A percentile compares a stretch with the other conserved stretches of the same genome.
Conservation (phyloP, 768 basidiomycete species). For the Collybiopsis confluens region DNA sequence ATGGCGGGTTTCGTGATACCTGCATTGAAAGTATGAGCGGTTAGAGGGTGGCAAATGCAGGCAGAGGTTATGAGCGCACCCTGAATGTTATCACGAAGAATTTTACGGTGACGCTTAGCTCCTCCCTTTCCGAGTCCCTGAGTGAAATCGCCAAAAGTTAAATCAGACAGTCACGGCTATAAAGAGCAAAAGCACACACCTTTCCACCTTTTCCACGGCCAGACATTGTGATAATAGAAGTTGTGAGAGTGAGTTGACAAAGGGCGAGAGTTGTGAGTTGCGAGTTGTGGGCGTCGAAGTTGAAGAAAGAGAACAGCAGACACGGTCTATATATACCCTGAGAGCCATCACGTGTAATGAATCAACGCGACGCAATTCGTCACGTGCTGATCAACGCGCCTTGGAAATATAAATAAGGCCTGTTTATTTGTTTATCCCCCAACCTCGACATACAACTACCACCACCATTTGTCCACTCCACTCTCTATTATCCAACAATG, state of each 20-base stretch:
- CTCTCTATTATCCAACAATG: slow-evolving; percentile 19
- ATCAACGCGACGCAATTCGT: not conserved
- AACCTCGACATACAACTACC: not conserved
- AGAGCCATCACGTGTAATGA: not conserved
- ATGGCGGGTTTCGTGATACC: slow-evolving; percentile 79
- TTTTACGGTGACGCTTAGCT: slow-evolving; percentile 79
- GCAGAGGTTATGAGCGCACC: slow-evolving; percentile 29
- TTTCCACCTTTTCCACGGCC: slow-evolving; percentile 86
- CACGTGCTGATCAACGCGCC: no score
- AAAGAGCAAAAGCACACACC: slow-evolving; percentile 22
- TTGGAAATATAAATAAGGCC: slow-evolving; percentile 9
- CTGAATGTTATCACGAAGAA: slow-evolving; percentile 70
- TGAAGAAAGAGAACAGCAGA: slow-evolving; percentile 14
- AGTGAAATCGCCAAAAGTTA: not conserved
- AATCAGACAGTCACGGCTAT: not conserved
- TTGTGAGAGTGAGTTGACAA: not conserved
- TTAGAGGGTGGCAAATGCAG: not conserved
- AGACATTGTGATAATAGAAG: slow-evolving; percentile 47
- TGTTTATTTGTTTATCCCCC: not conserved
- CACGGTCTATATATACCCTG: not conserved
- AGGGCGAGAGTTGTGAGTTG: not conserved
- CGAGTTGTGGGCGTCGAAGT: slow-evolving; percentile 5
- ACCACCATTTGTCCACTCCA: not conserved
- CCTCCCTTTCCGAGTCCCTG: slow-evolving; percentile 82
- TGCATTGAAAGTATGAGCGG: slow-evolving; percentile 14